A percentile compares a stretch with the other conserved stretches of the same genome.
Evolutionary conservation across 1,284 basidiomycete species (phyloP).

Genomic region (Papiliotrema laurentii): DNA sequence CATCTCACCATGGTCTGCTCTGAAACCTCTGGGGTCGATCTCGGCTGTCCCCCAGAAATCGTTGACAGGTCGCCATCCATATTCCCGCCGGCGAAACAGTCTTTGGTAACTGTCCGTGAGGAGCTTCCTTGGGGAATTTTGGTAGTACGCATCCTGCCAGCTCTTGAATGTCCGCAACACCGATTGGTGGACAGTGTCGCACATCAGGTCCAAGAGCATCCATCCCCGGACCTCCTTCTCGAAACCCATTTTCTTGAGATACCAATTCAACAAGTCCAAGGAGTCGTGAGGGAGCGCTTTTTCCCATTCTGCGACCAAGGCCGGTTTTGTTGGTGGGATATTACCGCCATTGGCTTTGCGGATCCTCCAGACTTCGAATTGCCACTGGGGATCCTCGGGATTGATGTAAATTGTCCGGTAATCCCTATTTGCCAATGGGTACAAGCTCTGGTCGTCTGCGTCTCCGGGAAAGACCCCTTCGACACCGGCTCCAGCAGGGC

Average conservation of each 20-base stretch:
- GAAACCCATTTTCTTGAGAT: neutral
- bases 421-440: no score
- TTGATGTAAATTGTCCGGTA: no score
- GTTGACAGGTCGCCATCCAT: neutral
- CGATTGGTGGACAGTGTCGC: neutral
- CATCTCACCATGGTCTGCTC: neutral
- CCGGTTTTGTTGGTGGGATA: no score
- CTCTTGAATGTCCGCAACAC: neutral
- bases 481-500: no score
- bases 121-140: neutral
- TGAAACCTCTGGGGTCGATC: neutral
- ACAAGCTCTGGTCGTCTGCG: no score
- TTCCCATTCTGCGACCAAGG: constrained; percentile 1
- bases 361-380: no score
- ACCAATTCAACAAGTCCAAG: neutral
- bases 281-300: neutral
- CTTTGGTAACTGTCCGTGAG: neutral
- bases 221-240: neutral
- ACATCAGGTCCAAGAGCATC: constrained; percentile 1
- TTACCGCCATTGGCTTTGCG: no score
- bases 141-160: neutral
- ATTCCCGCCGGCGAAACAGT: neutral
- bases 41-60: neutral
- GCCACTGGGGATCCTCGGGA: no score
- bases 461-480: no score